A percentile compares a stretch with the other conserved stretches of the same genome.
phyloP scores from a whole-genome alignment of 1,139 yeast genomes.

The Lodderomyces jiufengensis region DNA sequence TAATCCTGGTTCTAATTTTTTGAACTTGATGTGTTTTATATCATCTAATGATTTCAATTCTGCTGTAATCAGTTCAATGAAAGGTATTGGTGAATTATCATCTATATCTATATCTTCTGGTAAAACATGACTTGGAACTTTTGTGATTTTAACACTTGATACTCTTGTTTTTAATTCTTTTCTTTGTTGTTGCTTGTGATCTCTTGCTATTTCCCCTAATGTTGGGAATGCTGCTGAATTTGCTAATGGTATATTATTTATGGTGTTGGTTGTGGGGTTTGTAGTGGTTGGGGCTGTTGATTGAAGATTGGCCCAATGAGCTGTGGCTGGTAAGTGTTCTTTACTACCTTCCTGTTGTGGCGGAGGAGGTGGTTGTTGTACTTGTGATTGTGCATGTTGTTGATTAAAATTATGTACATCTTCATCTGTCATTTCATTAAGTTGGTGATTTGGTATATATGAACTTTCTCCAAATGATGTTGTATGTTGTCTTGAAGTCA shows the following conservation, averaged over 20 bases:
- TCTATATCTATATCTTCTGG: conserved; percentile 42
- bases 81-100: conserved; percentile 33
- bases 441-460: conserved; percentile 2
- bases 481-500: conserved; percentile 19
- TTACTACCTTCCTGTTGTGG: conserved; percentile 5
- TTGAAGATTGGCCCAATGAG: conserved; percentile 51
- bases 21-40: conserved; percentile 32
- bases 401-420: conserved; percentile 15
- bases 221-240: conserved; percentile 70
- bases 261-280: conserved; percentile 30
- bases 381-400: conserved; percentile 8
- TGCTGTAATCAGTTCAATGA: conserved; percentile 36
- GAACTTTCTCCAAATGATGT: conserved; percentile 12
- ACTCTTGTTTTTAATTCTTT: conserved; percentile 17
- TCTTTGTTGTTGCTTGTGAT: conserved; percentile 35
- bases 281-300: conserved; percentile 23
- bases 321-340: conserved; percentile 50
- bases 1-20: conserved; percentile 21
- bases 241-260: conserved; percentile 36
- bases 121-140: conserved; percentile 22
- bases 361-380: conserved; percentile 2
- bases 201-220: conserved; percentile 57
- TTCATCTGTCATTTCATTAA: conserved; percentile 4
- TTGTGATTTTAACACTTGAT: conserved; percentile 22
- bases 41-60: conserved; percentile 31